Conservation (phyloP, 1,139 yeast species). For the Geotrichum australiense region DNA sequence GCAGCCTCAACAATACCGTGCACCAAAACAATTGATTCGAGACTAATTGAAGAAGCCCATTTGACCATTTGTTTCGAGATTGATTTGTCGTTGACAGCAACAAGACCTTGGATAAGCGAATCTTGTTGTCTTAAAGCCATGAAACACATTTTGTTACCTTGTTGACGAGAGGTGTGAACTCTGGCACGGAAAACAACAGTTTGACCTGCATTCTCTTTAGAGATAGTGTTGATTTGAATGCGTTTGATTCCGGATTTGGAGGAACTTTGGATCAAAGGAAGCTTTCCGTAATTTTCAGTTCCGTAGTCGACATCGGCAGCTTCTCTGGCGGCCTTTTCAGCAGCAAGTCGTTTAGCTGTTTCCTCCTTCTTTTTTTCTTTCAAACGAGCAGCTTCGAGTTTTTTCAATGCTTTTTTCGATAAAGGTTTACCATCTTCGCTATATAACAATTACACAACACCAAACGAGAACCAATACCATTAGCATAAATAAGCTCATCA, state of each 20-base stretch:
- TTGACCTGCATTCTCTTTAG: constrained; percentile 61
- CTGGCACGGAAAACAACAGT: constrained; percentile 87
- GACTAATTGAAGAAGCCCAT: constrained; percentile 81
- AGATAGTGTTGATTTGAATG: constrained; percentile 48
- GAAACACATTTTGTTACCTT: constrained; percentile 92
- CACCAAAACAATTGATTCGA: constrained; percentile 88
- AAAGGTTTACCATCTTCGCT: constrained; percentile 80
- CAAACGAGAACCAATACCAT: not conserved
- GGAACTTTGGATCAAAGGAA: constrained; percentile 76
- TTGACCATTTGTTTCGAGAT: constrained; percentile 94
- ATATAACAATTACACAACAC: too few relatives aligned
- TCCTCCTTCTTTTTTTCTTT: constrained; percentile 92
- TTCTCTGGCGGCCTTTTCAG: constrained; percentile 77
- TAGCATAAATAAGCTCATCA: constrained; percentile 30
- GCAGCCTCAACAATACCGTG: constrained; percentile 80
- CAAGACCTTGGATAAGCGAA: constrained; percentile 72
- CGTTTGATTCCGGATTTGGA: constrained; percentile 56
- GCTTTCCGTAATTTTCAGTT: constrained; percentile 79
- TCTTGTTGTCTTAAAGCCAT: constrained; percentile 87
- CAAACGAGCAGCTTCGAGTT: constrained; percentile 86
- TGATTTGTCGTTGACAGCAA: constrained; percentile 58
- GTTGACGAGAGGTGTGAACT: constrained; percentile 86
- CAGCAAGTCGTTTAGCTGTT: constrained; percentile 81
- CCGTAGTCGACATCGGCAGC: constrained; percentile 82
- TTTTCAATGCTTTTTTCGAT: constrained; percentile 91